Base-by-base conservation (phyloP, 176 grass and related monocot species). In the Otatea glauca region DNA sequence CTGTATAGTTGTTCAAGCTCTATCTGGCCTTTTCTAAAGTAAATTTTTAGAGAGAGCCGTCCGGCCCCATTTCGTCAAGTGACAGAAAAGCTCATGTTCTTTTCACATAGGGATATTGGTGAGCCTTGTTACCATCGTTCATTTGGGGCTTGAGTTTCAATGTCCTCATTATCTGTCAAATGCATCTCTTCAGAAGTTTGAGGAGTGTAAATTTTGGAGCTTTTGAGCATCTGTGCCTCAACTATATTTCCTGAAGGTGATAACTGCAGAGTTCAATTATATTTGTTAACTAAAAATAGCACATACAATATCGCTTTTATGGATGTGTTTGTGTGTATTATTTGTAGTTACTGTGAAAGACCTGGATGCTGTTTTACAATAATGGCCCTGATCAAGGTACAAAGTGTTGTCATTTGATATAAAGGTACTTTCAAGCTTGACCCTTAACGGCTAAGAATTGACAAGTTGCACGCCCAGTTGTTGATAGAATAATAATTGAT, bases 381-480 rank as follows among this genome's bases (percentile, higher is more conserved):
- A 60, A 11, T 83, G 64, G 20, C 44, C 54, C n/a, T 88, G 73
- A 72, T 88, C 54, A 71, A 64, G 65, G 59, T 61, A 34, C 7
- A 0, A 47, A 48, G 25, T 47, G 63, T 60, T 49, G 61, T 20
- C 20, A 59, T 74, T 74, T 68, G 20, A 73, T 73, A 75, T 49
- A 25, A 79, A 88, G 59, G 75, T 80, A 74, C 60, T 73, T 77
- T 67, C 71, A 68, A 79, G 41, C 11, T 75, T 79, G 37, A 67
- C 15, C 81, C 48, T 72, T 72, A 38, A 69, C 37, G 74, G 15
- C 34, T 58, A 67, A 65, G 72, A 35, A 35, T 7, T 65, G 43
- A 56, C 39, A 83, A 55, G 42, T 41, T 63, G 35, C 34, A 71
- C 3, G 25, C 13, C 66, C 13, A 45, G 47, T 83, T 61, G 3